Base-by-base conservation (phyloP, 176 grass and related monocot species). In the Panicum miliaceum region DNA sequence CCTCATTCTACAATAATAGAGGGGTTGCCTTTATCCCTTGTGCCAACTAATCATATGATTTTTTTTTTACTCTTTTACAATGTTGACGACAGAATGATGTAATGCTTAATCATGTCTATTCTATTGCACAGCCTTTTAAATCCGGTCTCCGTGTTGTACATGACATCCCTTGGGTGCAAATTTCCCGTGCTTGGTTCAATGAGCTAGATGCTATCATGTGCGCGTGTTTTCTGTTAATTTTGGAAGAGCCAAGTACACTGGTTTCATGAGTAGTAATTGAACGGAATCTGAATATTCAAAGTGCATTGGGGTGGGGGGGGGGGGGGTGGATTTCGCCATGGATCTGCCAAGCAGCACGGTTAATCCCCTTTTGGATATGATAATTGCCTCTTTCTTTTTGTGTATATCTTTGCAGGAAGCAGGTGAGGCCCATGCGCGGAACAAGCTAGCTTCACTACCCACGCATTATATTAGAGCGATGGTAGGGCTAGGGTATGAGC, bases 401-500 rank as follows among this genome's bases (percentile, higher is more conserved):
- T 3, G 5, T n/a, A 27, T 76, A 37, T 45, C 20, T 57, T 53
- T 82, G 72, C 36, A 8, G 37, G 64, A 64, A 53, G 23, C 78
- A 82, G 54, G 83, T 86, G 65, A 84, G 87, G 43, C 29, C 78
- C 88, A 86, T 76, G 78, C 77, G 20, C 25, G 27, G 25, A 76
- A 71, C 56, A 88, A 32, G 35, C 63, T 70, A 64, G 35, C 56
- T 11, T 36, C 86, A 56, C 60, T 45, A 84, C 29, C 15, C 75
- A 57, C 61, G 80, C 71, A 58, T 27, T 69, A 40, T 40, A 38
- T 81, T 81, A 19, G 34, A 68, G 62, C 70, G 38, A 64, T 16
- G 27, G 47, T 84, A n/a, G 51, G 27, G 65, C 60, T 84, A 32
- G 51, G 6, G 41, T 72, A 22, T 61, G 38, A 56, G 7, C 59